Evolutionary conservation across 140 eudicot species (phyloP), one percentile per base, ranked within the genome.

Genomic region (Anethum foeniculum): DNA sequence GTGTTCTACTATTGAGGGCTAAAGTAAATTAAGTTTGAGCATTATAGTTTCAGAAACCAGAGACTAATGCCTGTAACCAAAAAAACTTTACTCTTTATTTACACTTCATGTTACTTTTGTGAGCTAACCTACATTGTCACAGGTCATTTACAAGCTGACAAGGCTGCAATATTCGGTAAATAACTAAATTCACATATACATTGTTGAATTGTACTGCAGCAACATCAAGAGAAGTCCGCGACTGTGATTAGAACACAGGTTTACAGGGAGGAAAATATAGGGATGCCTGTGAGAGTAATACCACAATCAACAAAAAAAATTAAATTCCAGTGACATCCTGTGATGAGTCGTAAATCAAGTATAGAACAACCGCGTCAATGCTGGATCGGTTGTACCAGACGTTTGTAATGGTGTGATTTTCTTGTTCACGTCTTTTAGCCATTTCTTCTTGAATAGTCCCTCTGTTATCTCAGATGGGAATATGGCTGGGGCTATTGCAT

Each of bases 311-410:
- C 84, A 2, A 0, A 80, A 86, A 76, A 87, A 79, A 71, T 84
- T 81, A 80, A 82, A 58, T 4, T 25, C 86, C 89, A 0, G 85
- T 80, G 58, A 86, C 86, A 62, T 86, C 84, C 10, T 49, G 56
- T 0, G 88, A 87, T 27, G 88, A 87, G 71, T 87, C 90, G 15
- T 87, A 88, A 72, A 87, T 87, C 47, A 87, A 60, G 78, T 84
- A 87, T 11, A 84, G 84, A 18, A 80, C 78, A 9, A 84, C 76
- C 12, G 76, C 3, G 90, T 87, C 75, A 84, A 62, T 5, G 86
- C 84, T 13, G 90, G 88, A 68, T 87, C 77, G 28, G 80, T 77
- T 28, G 90, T 84, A 38, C 86, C 86, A 48, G 83, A 77, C n/a
- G 84, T 84, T 82, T 84, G 80, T 81, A 87, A 19, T 30, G 90